Conservation (phyloP, 495 filamentous ascomycete species). For the Penicillium longicatenatum region DNA sequence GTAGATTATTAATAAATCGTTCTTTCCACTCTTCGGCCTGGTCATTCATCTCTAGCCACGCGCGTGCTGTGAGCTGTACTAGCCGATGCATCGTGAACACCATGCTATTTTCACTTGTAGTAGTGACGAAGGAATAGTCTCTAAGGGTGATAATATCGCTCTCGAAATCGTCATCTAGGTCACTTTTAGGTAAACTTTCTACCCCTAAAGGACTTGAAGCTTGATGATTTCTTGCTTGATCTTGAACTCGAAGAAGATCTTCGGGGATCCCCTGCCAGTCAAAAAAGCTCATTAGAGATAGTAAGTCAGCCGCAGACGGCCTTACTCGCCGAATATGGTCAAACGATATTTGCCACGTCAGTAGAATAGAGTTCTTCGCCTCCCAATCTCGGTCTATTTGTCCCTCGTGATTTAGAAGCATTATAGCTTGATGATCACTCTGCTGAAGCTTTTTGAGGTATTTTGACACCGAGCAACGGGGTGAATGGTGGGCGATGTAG, state of each 20-base stretch:
- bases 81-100: slow-evolving; percentile 28
- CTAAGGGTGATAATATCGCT: slow-evolving; percentile 41
- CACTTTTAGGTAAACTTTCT: neutral
- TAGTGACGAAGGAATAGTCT: slow-evolving; percentile 43
- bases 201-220: neutral
- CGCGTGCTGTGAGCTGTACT: slow-evolving; percentile 24
- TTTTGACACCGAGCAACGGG: slow-evolving; percentile 25
- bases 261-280: slow-evolving; percentile 19
- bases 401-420: slow-evolving; percentile 5
- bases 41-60: slow-evolving; percentile 27
- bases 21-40: slow-evolving; percentile 35
- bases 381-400: slow-evolving; percentile 23
- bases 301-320: no score
- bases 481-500: slow-evolving; percentile 40
- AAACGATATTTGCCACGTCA: no score
- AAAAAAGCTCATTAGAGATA: slow-evolving; percentile 28
- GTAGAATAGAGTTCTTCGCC: slow-evolving; percentile 27
- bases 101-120: slow-evolving; percentile 9
- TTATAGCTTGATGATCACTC: slow-evolving; percentile 4
- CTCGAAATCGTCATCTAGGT: slow-evolving; percentile 32
- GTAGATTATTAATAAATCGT: slow-evolving; percentile 39
- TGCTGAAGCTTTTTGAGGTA: slow-evolving; percentile 40
- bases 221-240: neutral
- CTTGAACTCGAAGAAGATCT: slow-evolving; percentile 8
- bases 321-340: no score